phyloP scores from a whole-genome alignment of 2,329 filamentous ascomycete genomes.

The Pyrenophora seminiperda region DNA sequence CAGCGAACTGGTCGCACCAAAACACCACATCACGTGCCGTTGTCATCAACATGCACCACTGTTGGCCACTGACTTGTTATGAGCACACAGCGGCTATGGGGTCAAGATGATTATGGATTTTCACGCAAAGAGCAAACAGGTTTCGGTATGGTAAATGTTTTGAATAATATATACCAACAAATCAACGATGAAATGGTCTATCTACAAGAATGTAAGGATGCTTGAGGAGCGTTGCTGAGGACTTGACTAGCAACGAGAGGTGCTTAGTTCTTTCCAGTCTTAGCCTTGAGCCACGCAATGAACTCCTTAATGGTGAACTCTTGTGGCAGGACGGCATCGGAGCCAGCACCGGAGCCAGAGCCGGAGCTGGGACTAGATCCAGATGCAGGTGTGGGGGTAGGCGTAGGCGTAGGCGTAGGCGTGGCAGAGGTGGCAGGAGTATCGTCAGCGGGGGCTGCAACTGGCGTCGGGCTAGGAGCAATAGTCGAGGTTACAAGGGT shows the following conservation, averaged over 20 bases:
- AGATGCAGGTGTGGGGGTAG: slow-evolving; percentile 15
- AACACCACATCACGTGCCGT: neutral
- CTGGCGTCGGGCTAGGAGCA: slow-evolving; percentile 12
- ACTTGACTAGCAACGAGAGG: neutral
- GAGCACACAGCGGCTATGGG: too few relatives aligned
- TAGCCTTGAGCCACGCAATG: slow-evolving; percentile 35
- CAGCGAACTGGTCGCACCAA: neutral
- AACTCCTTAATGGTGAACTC: slow-evolving; percentile 37
- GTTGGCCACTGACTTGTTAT: too few relatives aligned
- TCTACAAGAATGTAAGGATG: slow-evolving; percentile 21
- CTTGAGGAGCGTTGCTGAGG: neutral
- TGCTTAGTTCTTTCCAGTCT: slow-evolving; percentile 13
- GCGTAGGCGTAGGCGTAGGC: slow-evolving; percentile 4
- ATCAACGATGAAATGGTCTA: slow-evolving; percentile 7
- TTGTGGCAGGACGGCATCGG: slow-evolving; percentile 24
- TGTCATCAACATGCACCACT: neutral
- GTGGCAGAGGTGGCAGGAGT: slow-evolving; percentile 2
- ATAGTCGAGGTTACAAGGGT: slow-evolving; percentile 9
- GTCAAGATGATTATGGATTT: neutral
- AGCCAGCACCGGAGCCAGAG: slow-evolving; percentile 21
- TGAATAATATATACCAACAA: neutral
- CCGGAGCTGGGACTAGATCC: slow-evolving; percentile 18
- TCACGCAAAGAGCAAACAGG: neutral
- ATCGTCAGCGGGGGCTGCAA: slow-evolving; percentile 5
- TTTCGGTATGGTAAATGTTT: neutral